phyloP scores from a whole-genome alignment of 768 basidiomycete genomes.

The Boletus sensibilis region DNA sequence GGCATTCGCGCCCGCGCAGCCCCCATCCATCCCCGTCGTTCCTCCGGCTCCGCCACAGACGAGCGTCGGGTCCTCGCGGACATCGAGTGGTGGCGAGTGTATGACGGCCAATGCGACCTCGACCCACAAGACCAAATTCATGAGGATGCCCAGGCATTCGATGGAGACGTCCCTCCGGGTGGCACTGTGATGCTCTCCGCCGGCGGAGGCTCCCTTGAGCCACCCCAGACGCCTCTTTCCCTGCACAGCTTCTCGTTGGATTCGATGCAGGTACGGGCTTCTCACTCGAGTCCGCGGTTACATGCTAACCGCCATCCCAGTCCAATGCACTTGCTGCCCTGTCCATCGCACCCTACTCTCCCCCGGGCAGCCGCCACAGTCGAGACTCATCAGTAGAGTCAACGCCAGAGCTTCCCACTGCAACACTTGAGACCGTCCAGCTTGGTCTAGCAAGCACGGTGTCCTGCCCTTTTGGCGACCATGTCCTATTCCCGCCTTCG shows the following conservation, averaged over 20 bases:
- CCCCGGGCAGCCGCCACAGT: conserved; percentile 40
- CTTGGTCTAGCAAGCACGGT: conserved; percentile 39
- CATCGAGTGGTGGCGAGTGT: conserved; percentile 86
- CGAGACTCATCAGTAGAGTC: conserved; percentile 53
- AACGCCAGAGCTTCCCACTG: conserved; percentile 47
- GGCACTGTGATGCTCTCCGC: conserved; percentile 36
- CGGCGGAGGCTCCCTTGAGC: conserved; percentile 39
- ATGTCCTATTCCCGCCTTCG: conserved; percentile 23
- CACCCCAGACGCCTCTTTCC: conserved; percentile 36
- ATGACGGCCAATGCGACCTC: conserved; percentile 59
- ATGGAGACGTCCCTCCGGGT: conserved; percentile 15
- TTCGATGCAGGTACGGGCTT: conserved; percentile 27
- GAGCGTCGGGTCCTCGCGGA: conserved; percentile 76
- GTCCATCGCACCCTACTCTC: conserved; percentile 56
- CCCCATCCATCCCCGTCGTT: conserved; percentile 47
- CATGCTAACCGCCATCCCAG: conserved; percentile 28
- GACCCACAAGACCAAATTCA: conserved; percentile 32
- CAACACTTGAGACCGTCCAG: conserved; percentile 40
- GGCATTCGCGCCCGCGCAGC: conserved; percentile 42
- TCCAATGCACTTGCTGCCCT: conserved; percentile 50
- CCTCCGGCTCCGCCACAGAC: conserved; percentile 64
- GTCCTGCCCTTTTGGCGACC: conserved; percentile 37
- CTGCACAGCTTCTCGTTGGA: conserved; percentile 21
- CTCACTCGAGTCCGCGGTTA: not conserved
- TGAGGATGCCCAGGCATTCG: conserved; percentile 17